Conservation (phyloP, 2,329 filamentous ascomycete species). For the Trichocomaceae sp. region DNA sequence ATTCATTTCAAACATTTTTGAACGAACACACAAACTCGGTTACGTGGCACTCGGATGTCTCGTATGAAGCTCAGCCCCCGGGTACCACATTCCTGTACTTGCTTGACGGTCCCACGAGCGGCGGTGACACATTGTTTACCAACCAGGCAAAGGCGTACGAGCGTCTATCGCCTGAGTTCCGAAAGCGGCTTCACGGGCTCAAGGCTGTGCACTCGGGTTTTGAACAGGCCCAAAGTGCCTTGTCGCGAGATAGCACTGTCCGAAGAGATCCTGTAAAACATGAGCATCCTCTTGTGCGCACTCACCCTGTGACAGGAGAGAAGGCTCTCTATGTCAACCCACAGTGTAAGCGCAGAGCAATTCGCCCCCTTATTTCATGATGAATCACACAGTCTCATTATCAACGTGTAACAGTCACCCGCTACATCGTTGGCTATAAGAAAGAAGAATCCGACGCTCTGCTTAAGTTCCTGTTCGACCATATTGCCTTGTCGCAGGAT, state of each 20-base stretch:
- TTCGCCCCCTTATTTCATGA: not conserved
- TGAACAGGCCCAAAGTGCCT: slow-evolving; percentile 69
- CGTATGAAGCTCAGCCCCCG: slow-evolving; percentile 81
- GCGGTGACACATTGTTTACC: slow-evolving; percentile 78
- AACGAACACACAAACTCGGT: slow-evolving; percentile 67
- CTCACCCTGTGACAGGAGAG: slow-evolving; percentile 75
- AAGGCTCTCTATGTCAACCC: slow-evolving; percentile 79
- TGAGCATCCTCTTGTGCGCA: slow-evolving; percentile 71
- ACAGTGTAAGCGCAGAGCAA: slow-evolving; percentile 55
- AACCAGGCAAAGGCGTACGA: slow-evolving; percentile 76
- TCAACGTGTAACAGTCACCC: slow-evolving; percentile 53
- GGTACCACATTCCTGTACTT: slow-evolving; percentile 86
- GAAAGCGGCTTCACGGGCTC: slow-evolving; percentile 71
- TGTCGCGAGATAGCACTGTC: slow-evolving; percentile 61
- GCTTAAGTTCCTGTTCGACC: slow-evolving; percentile 70
- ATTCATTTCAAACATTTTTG: slow-evolving; percentile 54
- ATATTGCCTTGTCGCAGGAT: slow-evolving; percentile 65
- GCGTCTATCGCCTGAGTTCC: slow-evolving; percentile 70
- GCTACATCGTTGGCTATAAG: slow-evolving; percentile 73
- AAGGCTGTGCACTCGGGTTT: slow-evolving; percentile 73
- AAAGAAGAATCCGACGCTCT: slow-evolving; percentile 77
- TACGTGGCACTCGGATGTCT: slow-evolving; percentile 84
- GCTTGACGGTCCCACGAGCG: slow-evolving; percentile 71
- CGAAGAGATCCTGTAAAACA: slow-evolving; percentile 68
- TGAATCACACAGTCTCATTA: not conserved